Base-by-base conservation (phyloP, 2,329 filamentous ascomycete genomes). In the Fusarium agapanthi region DNA sequence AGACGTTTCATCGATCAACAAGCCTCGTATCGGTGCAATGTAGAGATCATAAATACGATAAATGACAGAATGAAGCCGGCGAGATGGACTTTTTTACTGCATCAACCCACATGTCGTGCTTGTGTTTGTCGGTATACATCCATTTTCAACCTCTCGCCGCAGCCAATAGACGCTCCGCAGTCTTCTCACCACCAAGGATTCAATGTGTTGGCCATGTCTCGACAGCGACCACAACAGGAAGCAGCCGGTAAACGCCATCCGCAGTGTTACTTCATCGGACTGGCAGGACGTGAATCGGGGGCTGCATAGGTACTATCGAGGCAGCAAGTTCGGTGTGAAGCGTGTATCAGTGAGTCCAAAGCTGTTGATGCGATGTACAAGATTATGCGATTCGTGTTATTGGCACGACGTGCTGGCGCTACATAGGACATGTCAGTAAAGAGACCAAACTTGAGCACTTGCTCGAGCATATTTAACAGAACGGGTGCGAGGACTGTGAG, bases 1-100 rank as follows among this genome's bases (percentile, higher is more conserved):
- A 50, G 54, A 58, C 69, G 53, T 45, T 59, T 47, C 44, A 60
- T 69, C 35, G 34, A 54, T 50, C 26, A 55, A 53, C 58, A 60
- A 44, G 32, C 58, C 54, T 74, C 71, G 71, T 73, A 74, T 73
- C 45, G 66, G 66, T 71, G 50, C 71, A 67, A 63, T 73, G 66
- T 30, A 7, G 16, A 65, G 45, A 68, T 55, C 47, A 20, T 47
- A 41, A 66, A 66, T 61, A 71, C 59, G 58, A 66, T 44, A 70
- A 55, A 71, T 57, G 59, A 72, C 55, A 73, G 55, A 66, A 47
- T 30, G 51, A 58, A 65, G 43, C 41, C 41, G 35, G 47, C 48
- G 44, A 71, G 28, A 44, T 73, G 63, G 54, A 44, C 38, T 51
- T 56, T 51, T 55, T 44, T 34, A 50, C 67, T 68, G 67, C 71